Conservation (phyloP, 139 green algal genomes). For the Closterium sp. region DNA sequence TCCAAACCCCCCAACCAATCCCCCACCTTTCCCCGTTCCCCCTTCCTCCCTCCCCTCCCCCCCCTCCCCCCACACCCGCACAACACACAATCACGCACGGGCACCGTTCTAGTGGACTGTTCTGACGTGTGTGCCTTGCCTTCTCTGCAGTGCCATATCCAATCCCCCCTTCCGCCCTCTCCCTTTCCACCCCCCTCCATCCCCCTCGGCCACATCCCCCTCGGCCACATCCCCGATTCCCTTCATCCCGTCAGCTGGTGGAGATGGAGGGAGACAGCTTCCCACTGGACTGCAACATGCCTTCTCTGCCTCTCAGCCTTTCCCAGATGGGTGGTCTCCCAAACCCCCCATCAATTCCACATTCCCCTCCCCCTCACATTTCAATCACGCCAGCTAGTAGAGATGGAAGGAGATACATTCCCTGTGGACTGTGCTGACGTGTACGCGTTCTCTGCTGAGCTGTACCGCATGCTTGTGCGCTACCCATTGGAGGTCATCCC, state of each 20-base stretch:
- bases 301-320: too few relatives aligned
- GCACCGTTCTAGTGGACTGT: too few relatives aligned
- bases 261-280: conserved; percentile 48
- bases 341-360: too few relatives aligned
- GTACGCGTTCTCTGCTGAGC: conserved; percentile 61
- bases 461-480: conserved; percentile 77
- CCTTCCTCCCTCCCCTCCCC: background rate
- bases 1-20: too few relatives aligned
- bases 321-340: too few relatives aligned
- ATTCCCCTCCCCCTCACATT: too few relatives aligned
- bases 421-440: conserved; percentile 87
- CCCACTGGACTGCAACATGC: conserved; percentile 91
- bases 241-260: background rate
- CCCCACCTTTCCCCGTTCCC: background rate
- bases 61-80: background rate
- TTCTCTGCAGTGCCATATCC: too few relatives aligned
- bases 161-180: too few relatives aligned
- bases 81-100: too few relatives aligned
- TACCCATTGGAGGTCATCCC: conserved; percentile 74
- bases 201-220: background rate
- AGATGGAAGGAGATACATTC: conserved; percentile 51
- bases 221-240: background rate
- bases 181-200: background rate
- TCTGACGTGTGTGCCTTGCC: too few relatives aligned
- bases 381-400: background rate